Percentiles rank a stretch among this genome's conserved stretches.
These are phyloP conservation scores for Xylariaceae sp. DNA, from an alignment of 2,329 filamentous ascomycete species.

Conservation along the genomic window DNA sequence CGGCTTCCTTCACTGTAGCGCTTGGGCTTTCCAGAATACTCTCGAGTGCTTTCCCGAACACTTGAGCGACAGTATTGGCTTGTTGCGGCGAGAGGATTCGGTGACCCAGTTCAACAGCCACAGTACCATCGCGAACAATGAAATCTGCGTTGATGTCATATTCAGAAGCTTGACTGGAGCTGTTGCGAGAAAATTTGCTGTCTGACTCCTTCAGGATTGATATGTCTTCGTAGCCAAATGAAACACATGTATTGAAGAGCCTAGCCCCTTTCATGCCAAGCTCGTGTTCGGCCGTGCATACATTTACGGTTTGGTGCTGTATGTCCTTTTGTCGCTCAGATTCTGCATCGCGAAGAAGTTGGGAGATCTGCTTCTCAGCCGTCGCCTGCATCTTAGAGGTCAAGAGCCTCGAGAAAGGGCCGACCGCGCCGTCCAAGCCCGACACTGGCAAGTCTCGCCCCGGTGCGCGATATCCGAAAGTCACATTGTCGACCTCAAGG, in stretches of 20 bases:
- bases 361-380: slow-evolving; percentile 19
- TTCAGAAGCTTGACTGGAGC: slow-evolving; percentile 41
- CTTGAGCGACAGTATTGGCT: slow-evolving; percentile 45
- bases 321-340: slow-evolving; percentile 25
- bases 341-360: slow-evolving; percentile 25
- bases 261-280: slow-evolving; percentile 38
- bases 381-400: slow-evolving; percentile 21
- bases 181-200: slow-evolving; percentile 35
- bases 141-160: slow-evolving; percentile 45
- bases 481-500: slow-evolving; percentile 47
- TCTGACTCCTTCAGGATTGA: slow-evolving; percentile 22
- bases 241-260: slow-evolving; percentile 50
- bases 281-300: slow-evolving; percentile 45
- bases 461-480: slow-evolving; percentile 50
- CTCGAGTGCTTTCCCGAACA: slow-evolving; percentile 50
- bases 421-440: slow-evolving; percentile 40
- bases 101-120: slow-evolving; percentile 43
- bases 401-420: slow-evolving; percentile 39
- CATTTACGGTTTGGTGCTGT: slow-evolving; percentile 42
- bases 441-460: slow-evolving; percentile 42
- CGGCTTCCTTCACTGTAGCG: slow-evolving; percentile 41
- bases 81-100: slow-evolving; percentile 41
- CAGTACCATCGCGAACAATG: slow-evolving; percentile 37
- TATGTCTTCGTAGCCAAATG: slow-evolving; percentile 40
- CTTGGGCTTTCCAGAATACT: slow-evolving; percentile 41